Conservation (phyloP, 805 yeast genomes). For the Candida jianshihensis region DNA sequence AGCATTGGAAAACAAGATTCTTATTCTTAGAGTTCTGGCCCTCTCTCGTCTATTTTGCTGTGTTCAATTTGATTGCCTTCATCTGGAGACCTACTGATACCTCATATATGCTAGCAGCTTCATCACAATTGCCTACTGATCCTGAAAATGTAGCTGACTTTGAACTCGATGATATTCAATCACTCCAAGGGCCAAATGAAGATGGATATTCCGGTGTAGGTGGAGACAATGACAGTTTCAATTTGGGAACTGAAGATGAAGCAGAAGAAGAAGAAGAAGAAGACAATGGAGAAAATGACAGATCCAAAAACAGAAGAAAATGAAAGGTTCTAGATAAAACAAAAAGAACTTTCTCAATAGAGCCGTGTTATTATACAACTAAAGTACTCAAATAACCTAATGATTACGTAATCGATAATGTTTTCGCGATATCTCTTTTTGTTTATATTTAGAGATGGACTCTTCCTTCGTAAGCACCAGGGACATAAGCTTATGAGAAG, state of each 20-base stretch:
- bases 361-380: too few relatives aligned
- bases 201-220: conserved; percentile 25
- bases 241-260: conserved; percentile 18
- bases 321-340: too few relatives aligned
- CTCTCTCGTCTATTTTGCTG: conserved; percentile 74
- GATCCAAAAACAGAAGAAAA: background rate
- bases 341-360: too few relatives aligned
- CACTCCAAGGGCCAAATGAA: conserved; percentile 34
- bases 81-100: conserved; percentile 98
- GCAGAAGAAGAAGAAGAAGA: conserved; percentile 3
- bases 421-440: too few relatives aligned
- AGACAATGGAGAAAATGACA: conserved; percentile 4
- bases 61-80: conserved; percentile 77
- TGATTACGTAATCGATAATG: too few relatives aligned
- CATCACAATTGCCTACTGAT: conserved; percentile 85
- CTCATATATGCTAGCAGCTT: conserved; percentile 88
- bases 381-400: too few relatives aligned
- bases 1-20: conserved; percentile 88
- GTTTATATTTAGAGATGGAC: too few relatives aligned
- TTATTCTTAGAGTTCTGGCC: conserved; percentile 94
- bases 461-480: too few relatives aligned
- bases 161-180: conserved; percentile 50
- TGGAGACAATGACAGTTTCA: conserved; percentile 21
- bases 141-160: conserved; percentile 63
- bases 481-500: background rate